Conservation (phyloP, 2,329 filamentous ascomycete genomes). For the Alternaria angustiovoidea region DNA sequence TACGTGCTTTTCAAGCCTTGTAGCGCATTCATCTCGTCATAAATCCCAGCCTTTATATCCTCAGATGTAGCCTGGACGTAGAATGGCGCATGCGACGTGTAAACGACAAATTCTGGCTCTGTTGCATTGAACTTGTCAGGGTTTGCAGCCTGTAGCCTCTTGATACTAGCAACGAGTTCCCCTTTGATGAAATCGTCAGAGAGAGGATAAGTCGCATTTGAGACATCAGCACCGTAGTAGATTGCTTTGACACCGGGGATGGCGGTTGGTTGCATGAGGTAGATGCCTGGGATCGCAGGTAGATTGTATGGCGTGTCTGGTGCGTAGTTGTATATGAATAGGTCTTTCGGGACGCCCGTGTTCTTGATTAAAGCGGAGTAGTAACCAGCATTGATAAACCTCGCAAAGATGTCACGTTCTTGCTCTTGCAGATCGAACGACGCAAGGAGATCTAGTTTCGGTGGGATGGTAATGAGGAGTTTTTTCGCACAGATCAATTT, state of each 20-base stretch:
- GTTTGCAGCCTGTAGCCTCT: slow-evolving; percentile 19
- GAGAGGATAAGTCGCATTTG: slow-evolving; percentile 13
- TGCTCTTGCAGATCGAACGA: slow-evolving; percentile 48
- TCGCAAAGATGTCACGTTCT: slow-evolving; percentile 50
- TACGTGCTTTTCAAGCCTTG: slow-evolving; percentile 31
- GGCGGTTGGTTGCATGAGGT: not conserved
- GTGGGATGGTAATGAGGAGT: slow-evolving; percentile 56
- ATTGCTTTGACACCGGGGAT: not conserved
- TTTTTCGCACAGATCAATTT: slow-evolving; percentile 51
- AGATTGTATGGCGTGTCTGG: not conserved
- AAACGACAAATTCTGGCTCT: not conserved
- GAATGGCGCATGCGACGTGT: slow-evolving; percentile 2
- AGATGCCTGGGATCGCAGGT: not conserved
- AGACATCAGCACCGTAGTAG: not conserved
- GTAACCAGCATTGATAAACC: slow-evolving; percentile 52
- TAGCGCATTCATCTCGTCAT: slow-evolving; percentile 32
- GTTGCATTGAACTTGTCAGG: slow-evolving; percentile 15
- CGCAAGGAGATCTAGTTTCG: slow-evolving; percentile 45
- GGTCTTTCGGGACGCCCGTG: slow-evolving; percentile 46
- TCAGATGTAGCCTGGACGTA: not conserved
- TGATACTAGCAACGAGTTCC: slow-evolving; percentile 16
- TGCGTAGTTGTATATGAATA: not conserved
- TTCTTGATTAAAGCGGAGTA: slow-evolving; percentile 52
- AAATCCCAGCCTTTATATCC: slow-evolving; percentile 22
- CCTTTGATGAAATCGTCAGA: slow-evolving; percentile 23